Evolutionary conservation across 106 monocot species (phyloP).

Genomic region (Dendrobium chrysotoxum): DNA sequence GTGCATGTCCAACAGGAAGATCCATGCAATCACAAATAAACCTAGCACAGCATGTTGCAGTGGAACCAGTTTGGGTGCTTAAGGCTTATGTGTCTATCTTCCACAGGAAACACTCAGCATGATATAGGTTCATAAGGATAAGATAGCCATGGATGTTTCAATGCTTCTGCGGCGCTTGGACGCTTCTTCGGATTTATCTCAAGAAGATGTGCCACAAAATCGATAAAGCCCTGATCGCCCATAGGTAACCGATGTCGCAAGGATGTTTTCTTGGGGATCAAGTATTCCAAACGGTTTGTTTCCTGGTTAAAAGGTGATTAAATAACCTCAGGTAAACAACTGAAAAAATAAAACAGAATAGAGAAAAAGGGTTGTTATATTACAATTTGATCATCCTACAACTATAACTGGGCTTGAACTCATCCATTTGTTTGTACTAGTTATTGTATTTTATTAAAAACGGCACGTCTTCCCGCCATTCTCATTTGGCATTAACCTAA

Average conservation of each 20-base stretch:
- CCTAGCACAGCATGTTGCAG: too few relatives aligned
- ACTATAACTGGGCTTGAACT: too few relatives aligned
- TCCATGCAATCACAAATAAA: too few relatives aligned
- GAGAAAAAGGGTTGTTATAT: too few relatives aligned
- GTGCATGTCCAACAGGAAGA: too few relatives aligned
- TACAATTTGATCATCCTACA: too few relatives aligned
- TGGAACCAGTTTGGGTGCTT: neutral
- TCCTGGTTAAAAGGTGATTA: conserved; percentile 46
- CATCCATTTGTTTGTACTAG: too few relatives aligned
- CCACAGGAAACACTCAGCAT: conserved; percentile 33
- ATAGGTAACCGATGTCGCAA: conserved; percentile 77
- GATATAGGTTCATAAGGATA: conserved; percentile 98
- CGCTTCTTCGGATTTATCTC: conserved; percentile 93
- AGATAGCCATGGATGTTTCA: conserved; percentile 91
- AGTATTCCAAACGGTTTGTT: conserved; percentile 75
- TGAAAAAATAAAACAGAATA: too few relatives aligned
- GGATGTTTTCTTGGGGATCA: conserved; percentile 96
- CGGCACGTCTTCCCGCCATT: too few relatives aligned
- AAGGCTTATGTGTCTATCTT: neutral
- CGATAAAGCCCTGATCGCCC: conserved; percentile 93
- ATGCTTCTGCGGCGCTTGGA: conserved; percentile 67
- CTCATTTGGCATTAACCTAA: too few relatives aligned
- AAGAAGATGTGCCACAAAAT: conserved; percentile 80
- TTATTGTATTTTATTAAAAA: too few relatives aligned
- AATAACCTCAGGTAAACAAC: neutral